A percentile compares a stretch with the other conserved stretches of the same genome.
Conservation (phyloP, 345 rosid genomes). For the Aethionema arabicum region DNA sequence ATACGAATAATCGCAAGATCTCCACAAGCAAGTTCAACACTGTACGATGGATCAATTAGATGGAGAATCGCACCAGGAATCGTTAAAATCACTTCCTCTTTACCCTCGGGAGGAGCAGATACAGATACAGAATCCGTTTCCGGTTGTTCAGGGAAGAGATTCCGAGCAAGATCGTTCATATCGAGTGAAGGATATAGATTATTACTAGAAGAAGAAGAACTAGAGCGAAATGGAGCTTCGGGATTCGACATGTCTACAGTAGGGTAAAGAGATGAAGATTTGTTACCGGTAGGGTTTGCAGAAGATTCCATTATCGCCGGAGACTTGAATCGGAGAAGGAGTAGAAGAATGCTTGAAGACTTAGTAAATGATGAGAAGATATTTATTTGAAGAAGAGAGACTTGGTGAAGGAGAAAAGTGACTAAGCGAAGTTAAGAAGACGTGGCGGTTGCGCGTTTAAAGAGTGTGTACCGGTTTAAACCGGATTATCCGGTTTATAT, state of each 20-base stretch:
- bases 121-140: constrained; percentile 23
- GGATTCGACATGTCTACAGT: constrained; percentile 34
- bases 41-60: constrained; percentile 67
- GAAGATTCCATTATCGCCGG: constrained; percentile 29
- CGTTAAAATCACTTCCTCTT: constrained; percentile 56
- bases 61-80: constrained; percentile 84
- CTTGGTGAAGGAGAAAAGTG: constrained; percentile 17
- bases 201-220: constrained; percentile 26
- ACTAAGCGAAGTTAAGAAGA: constrained; percentile 2
- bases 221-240: constrained; percentile 36
- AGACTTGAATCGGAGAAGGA: constrained; percentile 21
- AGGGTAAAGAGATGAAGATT: constrained; percentile 32
- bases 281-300: constrained; percentile 21
- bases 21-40: constrained; percentile 88
- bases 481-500: not conserved
- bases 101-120: constrained; percentile 55
- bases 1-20: constrained; percentile 59
- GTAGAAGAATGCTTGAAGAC: constrained; percentile 1
- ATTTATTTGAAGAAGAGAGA: constrained; percentile 24
- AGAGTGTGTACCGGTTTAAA: constrained; percentile 27
- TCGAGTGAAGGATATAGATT: constrained; percentile 75
- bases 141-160: constrained; percentile 55
- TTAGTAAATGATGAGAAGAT: constrained; percentile 8
- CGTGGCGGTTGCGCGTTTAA: constrained; percentile 34
- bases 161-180: constrained; percentile 54